Evolutionary conservation across 106 monocot species (phyloP), one percentile per base, ranked within the genome.

Genomic region (Allium sativum): DNA sequence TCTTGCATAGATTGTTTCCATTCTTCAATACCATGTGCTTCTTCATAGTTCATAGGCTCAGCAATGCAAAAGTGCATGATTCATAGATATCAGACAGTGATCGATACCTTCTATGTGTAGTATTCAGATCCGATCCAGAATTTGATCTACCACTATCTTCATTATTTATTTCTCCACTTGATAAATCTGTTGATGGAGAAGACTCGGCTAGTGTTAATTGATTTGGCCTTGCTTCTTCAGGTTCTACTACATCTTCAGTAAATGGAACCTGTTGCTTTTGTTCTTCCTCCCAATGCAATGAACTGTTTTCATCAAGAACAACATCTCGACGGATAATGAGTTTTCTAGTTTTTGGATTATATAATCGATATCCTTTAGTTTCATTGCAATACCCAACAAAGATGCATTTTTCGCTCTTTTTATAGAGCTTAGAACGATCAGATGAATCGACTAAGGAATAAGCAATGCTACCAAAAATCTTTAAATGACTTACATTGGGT

Each of bases 381-480:
- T 74, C 59, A 17, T n/a, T n/a, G n/a, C n/a, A n/a, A n/a, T n/a
- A n/a, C n/a, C n/a, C n/a, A n/a, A n/a, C n/a, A n/a, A n/a, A n/a
- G n/a, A n/a, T n/a, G n/a, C n/a, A n/a, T n/a, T n/a, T n/a, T n/a
- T n/a, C n/a, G n/a, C n/a, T n/a, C 54, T 57, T 73, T 9, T 73
- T 51, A 50, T 73, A 64, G 5, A 72, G 5, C 31, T 55, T 65
- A 16, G 9, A 65, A 40, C 17, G n/a, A n/a, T n/a, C n/a, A 16
- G 16, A 3, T 17, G 65, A 58, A 58, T n/a, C 18, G 40, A 55
- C 21, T 3, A 73, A 65, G 5, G 64, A 55, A 73, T 58, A 73
- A 17, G 65, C 72, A 65, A 73, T 48, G 21, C 57, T 65, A 47
- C 72, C 45, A 73, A 73, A 73, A 73, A 7, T 21, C n/a, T 44